Evolutionary conservation across 805 yeast species (phyloP).

Genomic region (Candida qinlingensis): DNA sequence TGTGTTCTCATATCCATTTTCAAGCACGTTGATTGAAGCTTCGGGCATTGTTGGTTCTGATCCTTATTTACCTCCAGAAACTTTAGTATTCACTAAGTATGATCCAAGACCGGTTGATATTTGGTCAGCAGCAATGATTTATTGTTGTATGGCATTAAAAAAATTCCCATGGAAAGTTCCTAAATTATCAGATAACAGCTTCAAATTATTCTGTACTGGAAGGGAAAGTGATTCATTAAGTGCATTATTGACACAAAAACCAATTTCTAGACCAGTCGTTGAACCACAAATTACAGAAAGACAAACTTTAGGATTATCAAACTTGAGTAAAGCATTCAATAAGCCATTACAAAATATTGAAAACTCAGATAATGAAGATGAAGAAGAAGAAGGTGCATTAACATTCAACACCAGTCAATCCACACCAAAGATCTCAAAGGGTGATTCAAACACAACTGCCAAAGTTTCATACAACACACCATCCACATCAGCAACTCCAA

Average conservation of each 20-base stretch:
- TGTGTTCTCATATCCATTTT: slow-evolving; percentile 83
- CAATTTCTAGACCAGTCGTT: slow-evolving; percentile 37
- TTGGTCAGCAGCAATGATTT: slow-evolving; percentile 89
- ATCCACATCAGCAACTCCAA: slow-evolving; percentile 19
- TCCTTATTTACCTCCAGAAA: slow-evolving; percentile 91
- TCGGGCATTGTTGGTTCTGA: slow-evolving; percentile 86
- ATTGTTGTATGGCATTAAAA: slow-evolving; percentile 86
- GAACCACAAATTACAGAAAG: slow-evolving; percentile 12
- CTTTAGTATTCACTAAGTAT: slow-evolving; percentile 72
- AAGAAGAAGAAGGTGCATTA: slow-evolving; percentile 2
- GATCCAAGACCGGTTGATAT: slow-evolving; percentile 92
- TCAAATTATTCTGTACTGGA: slow-evolving; percentile 74
- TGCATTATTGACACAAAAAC: slow-evolving; percentile 50
- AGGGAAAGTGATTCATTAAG: slow-evolving; percentile 64
- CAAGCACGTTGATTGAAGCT: slow-evolving; percentile 64
- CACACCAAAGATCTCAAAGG: slow-evolving; percentile 6
- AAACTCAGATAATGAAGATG: slow-evolving; percentile 1
- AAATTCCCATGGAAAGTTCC: slow-evolving; percentile 97
- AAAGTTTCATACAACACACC: slow-evolving; percentile 4
- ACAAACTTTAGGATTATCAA: slow-evolving; percentile 21
- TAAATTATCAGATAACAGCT: slow-evolving; percentile 71
- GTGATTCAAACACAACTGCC: slow-evolving; percentile 15
- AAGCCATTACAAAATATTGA: slow-evolving; percentile 22
- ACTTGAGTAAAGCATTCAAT: slow-evolving; percentile 23
- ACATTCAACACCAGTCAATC: slow-evolving; percentile 6